A percentile compares a stretch with the other conserved stretches of the same genome.
Evolutionary conservation across 345 rosid genomes (phyloP).

Genomic region (Luvunga scandens): DNA sequence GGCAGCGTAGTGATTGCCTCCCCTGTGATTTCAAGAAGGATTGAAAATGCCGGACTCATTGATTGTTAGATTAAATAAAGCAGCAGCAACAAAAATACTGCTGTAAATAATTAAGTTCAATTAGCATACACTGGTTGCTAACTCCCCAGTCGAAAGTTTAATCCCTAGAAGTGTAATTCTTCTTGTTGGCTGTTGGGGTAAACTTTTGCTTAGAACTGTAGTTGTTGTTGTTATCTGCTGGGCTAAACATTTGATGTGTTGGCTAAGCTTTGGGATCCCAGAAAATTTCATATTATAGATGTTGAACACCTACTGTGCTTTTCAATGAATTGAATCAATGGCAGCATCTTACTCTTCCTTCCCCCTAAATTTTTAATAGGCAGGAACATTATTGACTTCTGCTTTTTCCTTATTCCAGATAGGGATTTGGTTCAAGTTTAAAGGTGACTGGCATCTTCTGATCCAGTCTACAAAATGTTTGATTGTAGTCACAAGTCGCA

Average conservation of each 20-base stretch:
- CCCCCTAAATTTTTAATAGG: too few relatives aligned
- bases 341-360: not conserved
- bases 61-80: not conserved
- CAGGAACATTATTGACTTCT: not conserved
- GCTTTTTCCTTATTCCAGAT: not conserved
- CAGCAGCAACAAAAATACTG: not conserved
- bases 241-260: not conserved
- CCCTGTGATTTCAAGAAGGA: not conserved
- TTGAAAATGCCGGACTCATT: not conserved
- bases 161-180: not conserved
- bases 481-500: constrained; percentile 73
- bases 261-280: not conserved
- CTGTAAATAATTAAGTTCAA: not conserved
- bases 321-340: not conserved
- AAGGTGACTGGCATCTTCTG: constrained; percentile 8
- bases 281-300: not conserved
- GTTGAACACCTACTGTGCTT: not conserved
- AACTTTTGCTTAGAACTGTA: not conserved
- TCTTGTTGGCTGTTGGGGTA: not conserved
- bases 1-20: not conserved
- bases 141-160: too few relatives aligned
- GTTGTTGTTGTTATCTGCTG: not conserved
- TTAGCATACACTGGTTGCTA: not conserved
- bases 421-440: not conserved
- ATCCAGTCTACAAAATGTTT: constrained; percentile 44